Percentiles rank a stretch among this genome's conserved stretches.
Evolutionary conservation across 768 basidiomycete genomes (phyloP).

Genomic region (Krasilnikovozyma curviuscula): DNA sequence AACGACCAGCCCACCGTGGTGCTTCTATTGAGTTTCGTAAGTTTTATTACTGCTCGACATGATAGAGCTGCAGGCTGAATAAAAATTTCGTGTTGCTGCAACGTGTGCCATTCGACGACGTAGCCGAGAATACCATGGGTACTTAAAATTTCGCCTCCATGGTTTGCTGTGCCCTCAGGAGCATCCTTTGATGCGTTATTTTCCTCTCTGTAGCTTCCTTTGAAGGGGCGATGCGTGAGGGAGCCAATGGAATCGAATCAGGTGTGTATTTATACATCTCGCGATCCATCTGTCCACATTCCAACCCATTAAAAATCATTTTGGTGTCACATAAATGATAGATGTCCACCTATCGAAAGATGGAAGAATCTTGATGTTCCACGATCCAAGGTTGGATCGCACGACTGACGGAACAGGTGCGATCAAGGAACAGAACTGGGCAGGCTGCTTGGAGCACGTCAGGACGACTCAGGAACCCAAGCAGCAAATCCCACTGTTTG

Average conservation of each 20-base stretch:
- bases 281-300: too few species aligned
- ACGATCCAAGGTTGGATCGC: constrained; percentile 26
- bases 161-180: neutral
- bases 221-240: neutral
- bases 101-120: neutral
- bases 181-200: neutral
- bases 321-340: neutral
- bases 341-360: constrained; percentile 12
- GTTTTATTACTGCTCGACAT: neutral
- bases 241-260: neutral
- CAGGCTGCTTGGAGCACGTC: constrained; percentile 15
- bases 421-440: constrained; percentile 24
- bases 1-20: too few species aligned
- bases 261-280: too few species aligned
- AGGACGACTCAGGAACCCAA: constrained; percentile 23
- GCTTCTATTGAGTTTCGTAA: constrained; percentile 9
- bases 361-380: constrained; percentile 23
- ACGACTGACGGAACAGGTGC: constrained; percentile 26
- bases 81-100: neutral
- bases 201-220: neutral
- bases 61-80: neutral
- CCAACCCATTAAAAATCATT: neutral
- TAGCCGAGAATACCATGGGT: constrained; percentile 11
- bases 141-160: constrained; percentile 1
- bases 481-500: constrained; percentile 27